Evolutionary conservation across 169 alveolate genomes (phyloP), one percentile per base, ranked within the genome.

Genomic region (Plasmodium fragile): DNA sequence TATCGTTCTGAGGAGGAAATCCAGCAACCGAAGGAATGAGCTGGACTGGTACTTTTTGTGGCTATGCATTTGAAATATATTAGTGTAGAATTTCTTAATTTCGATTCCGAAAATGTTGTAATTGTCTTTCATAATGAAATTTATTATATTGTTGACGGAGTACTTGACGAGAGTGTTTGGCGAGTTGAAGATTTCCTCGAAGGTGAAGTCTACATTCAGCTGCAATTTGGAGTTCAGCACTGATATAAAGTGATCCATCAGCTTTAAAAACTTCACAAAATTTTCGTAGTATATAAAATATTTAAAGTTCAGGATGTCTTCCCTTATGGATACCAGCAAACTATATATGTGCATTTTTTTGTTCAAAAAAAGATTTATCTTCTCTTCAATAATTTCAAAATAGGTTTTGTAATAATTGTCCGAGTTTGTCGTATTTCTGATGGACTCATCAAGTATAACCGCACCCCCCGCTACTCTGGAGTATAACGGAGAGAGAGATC

Each of bases 261-360:
- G n/a, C 49, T 81, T 81, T n/a, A 81, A 32, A 80, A 91, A 91
- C 32, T 71, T 39, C 53, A 52, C 39, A 55, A 80, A 80, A 70
- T 81, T 91, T 30, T 91, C 77, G 25, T 80, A 91, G 82, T 80
- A 79, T 52, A 91, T 80, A 3, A 91, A 28, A 73, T 91, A 81
- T 81, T 91, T 73, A 91, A 91, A 91, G 69, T 81, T 79, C 81
- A 72, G 65, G 72, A 91, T 71, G 55, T 91, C 94, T 91, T 91
- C 82, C 82, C 79, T 91, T 81, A 91, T 65, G 7, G 92, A 81
- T 77, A 91, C 59, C 6, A 91, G 22, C n/a, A 91, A 39, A 16
- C 55, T 91, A n/a, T 80, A 91, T 70, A 91, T 30, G 22, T 43
- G 65, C n/a, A 91, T 79, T 39, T 91, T 91, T 8, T 91, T 80